Conservation (phyloP, 2,329 filamentous ascomycete species). For the Paecilomyces sp. region DNA sequence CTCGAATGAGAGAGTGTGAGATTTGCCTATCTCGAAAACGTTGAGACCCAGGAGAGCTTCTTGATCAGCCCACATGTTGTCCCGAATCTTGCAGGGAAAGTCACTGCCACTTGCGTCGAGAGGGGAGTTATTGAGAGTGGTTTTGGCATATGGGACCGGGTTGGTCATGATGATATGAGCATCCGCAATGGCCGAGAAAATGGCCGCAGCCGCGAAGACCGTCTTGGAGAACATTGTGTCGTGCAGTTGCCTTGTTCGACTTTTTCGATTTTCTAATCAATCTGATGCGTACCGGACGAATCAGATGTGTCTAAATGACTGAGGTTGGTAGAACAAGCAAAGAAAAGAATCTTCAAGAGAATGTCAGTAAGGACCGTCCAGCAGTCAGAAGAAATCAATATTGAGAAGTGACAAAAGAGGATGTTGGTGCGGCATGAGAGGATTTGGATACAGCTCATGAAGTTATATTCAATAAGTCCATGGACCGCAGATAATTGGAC, state of each 20-base stretch:
- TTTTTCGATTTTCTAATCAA: slow-evolving; percentile 12
- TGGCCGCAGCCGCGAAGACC: too few relatives aligned
- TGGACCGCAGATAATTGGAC: not conserved
- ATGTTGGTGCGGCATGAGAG: not conserved
- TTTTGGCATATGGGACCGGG: slow-evolving; percentile 57
- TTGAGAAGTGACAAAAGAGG: not conserved
- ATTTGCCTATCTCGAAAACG: too few relatives aligned
- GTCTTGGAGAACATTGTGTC: slow-evolving; percentile 24
- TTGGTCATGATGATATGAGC: slow-evolving; percentile 63
- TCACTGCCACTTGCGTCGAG: slow-evolving; percentile 53
- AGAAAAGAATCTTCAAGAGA: slow-evolving; percentile 3
- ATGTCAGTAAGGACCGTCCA: not conserved
- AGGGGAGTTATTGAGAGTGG: slow-evolving; percentile 55
- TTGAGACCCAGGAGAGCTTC: too few relatives aligned
- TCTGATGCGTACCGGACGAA: slow-evolving; percentile 30
- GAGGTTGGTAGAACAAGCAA: not conserved
- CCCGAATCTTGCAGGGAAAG: slow-evolving; percentile 88
- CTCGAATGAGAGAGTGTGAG: slow-evolving; percentile 56
- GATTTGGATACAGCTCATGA: not conserved
- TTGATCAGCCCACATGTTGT: too few relatives aligned
- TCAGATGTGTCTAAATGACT: slow-evolving; percentile 12
- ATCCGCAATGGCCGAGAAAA: too few relatives aligned
- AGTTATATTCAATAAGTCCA: not conserved
- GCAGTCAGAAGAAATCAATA: not conserved
- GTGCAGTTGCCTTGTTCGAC: slow-evolving; percentile 3